Evolutionary conservation across 306 rosid genomes (phyloP).

Genomic region (Vigna radiata): DNA sequence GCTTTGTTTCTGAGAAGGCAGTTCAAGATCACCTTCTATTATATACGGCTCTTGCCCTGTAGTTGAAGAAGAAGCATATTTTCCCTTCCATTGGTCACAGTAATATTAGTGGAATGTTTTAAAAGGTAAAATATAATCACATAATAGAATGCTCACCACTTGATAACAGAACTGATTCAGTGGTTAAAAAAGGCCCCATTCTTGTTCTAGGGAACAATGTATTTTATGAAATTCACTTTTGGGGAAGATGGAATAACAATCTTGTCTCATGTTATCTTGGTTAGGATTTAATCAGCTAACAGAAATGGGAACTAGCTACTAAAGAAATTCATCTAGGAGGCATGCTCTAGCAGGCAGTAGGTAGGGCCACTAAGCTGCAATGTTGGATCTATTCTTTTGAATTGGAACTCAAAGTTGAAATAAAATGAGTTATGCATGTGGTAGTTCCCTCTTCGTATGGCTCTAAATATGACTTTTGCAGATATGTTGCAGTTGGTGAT

Average conservation of each 20-base stretch:
- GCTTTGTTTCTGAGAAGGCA: neutral
- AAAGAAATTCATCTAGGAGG: neutral
- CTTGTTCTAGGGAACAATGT: neutral
- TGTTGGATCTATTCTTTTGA: neutral
- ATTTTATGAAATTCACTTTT: conserved; percentile 24
- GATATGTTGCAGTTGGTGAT: conserved; percentile 92
- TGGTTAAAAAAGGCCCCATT: conserved; percentile 1
- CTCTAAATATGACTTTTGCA: conserved; percentile 49
- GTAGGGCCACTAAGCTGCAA: conserved; percentile 28
- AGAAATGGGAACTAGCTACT: conserved; percentile 28
- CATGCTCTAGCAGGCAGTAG: too few relatives aligned
- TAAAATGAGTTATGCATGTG: conserved; percentile 31
- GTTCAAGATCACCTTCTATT: neutral
- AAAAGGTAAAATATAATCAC: neutral
- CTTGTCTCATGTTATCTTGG: conserved; percentile 35
- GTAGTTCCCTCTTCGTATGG: conserved; percentile 25
- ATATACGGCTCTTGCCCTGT: conserved; percentile 16
- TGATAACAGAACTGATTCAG: neutral
- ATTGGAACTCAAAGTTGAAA: conserved; percentile 1
- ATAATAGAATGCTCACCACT: conserved; percentile 14
- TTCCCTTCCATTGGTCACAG: conserved; percentile 10
- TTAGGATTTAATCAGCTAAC: conserved; percentile 35
- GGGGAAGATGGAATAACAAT: conserved; percentile 1
- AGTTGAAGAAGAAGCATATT: conserved; percentile 21
- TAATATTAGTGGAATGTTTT: conserved; percentile 5